Base-by-base conservation (phyloP, 331 rosid species). In the Spiraea crenata region DNA sequence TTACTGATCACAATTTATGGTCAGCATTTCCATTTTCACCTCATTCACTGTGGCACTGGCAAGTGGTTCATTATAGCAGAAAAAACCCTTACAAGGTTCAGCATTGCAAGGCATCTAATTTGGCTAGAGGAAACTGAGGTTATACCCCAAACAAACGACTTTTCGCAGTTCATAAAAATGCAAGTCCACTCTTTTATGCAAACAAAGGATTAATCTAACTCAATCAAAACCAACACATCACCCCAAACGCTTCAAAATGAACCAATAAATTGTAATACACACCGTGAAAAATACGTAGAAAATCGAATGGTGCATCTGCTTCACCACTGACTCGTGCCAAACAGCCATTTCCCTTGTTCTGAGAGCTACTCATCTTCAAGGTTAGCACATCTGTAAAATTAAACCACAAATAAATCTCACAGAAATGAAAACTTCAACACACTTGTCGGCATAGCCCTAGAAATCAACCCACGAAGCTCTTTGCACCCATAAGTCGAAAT, bases 301-400 rank as follows among this genome's bases (percentile, higher is more conserved):
- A 55, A 40, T 68, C 8, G 15, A 68, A 52, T 6, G 72, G 72
- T 0, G 67, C 10, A 41, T 62, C 49, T 40, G n/a, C 35, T 62
- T 49, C 5, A 39, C 1, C 35, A 5, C 11, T 31, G 3, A 15
- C 70, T 17, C n/a, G 17, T 62, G 67, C 48, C 67, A 62, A 62
- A 35, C 38, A 68, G 39, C 11, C 72, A 37, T 37, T 67, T 51
- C 60, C 60, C 11, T 50, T 13, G 34, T 35, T 51, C 50, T 34
- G 44, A 58, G 42, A 58, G 44, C 63, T 40, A 40, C 73, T 41
- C 51, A 55, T 52, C 35, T 55, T 52, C 40, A 45, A n/a, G 62
- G 50, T 14, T 39, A 5, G 5, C 14, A 19, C 38, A 68, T 4
- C 39, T 6, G 39, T 6, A 15, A 5, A 15, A 15, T 49, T 17